Evolutionary conservation across 148 eudicot species (phyloP).

Genomic region (Rhododendron griersonianum): DNA sequence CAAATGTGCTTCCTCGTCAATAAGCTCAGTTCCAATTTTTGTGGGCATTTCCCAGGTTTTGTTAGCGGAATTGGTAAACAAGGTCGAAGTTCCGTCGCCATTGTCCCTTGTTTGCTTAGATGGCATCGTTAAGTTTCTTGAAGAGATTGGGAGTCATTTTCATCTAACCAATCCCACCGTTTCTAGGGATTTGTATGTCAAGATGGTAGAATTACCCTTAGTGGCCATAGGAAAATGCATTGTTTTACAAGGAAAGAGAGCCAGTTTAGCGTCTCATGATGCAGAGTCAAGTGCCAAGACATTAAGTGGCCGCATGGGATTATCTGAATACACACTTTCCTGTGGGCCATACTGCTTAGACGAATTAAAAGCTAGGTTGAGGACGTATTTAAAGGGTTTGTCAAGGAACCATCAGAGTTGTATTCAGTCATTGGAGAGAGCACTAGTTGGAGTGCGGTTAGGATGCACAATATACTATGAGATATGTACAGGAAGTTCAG

Average conservation of each 20-base stretch:
- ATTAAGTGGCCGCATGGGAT: constrained; percentile 19
- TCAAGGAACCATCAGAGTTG: constrained; percentile 56
- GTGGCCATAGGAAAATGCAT: constrained; percentile 83
- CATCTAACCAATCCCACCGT: constrained; percentile 29
- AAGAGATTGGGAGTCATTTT: constrained; percentile 18
- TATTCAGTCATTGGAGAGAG: constrained; percentile 57
- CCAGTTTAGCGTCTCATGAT: constrained; percentile 67
- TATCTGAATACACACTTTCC: constrained; percentile 26
- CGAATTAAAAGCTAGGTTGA: constrained; percentile 58
- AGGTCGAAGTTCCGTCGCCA: too few species aligned
- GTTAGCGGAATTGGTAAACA: too few species aligned
- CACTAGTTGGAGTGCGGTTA: constrained; percentile 57
- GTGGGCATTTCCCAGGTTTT: too few species aligned
- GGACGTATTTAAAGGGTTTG: constrained; percentile 50
- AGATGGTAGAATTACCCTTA: constrained; percentile 59
- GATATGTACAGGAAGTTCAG: constrained; percentile 39
- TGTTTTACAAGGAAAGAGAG: constrained; percentile 68
- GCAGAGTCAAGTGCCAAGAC: constrained; percentile 58
- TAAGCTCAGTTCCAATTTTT: too few species aligned
- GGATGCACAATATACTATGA: constrained; percentile 48
- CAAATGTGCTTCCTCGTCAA: too few species aligned
- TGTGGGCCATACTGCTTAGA: constrained; percentile 30
- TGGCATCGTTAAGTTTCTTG: too few species aligned
- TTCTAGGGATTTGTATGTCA: constrained; percentile 42
- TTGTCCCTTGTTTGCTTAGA: too few species aligned